These are phyloP conservation scores for Globisporangium cylindrosporum DNA, from an alignment of 352 stramenopile species.

Conservation along the genomic window DNA sequence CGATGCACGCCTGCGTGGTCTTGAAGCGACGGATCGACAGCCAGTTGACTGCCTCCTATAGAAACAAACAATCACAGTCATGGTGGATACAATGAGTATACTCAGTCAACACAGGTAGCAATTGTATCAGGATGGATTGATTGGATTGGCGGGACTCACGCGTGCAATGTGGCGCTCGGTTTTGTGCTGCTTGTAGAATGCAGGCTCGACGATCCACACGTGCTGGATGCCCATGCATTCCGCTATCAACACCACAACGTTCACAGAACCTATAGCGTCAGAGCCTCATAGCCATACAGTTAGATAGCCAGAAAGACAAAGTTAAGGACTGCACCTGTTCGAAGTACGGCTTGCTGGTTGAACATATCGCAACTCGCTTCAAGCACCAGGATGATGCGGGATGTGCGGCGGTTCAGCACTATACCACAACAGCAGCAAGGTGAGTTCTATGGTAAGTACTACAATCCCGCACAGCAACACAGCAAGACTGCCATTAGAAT, in stretches of 20 bases:
- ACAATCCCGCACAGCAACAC: neutral
- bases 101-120: neutral
- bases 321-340: conserved; percentile 16
- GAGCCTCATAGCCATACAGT: neutral
- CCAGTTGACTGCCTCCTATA: conserved; percentile 43
- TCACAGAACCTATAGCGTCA: neutral
- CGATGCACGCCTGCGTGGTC: conserved; percentile 62
- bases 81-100: conserved; percentile 3
- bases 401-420: conserved; percentile 35
- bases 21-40: conserved; percentile 76
- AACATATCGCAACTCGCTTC: conserved; percentile 38
- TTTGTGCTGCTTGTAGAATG: conserved; percentile 33
- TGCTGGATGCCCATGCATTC: conserved; percentile 74
- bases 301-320: neutral
- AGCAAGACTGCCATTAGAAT: neutral
- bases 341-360: conserved; percentile 36
- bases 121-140: neutral
- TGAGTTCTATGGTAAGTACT: neutral
- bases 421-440: neutral
- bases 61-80: neutral
- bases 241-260: neutral
- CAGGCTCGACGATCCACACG: conserved; percentile 51
- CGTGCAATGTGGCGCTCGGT: conserved; percentile 26
- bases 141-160: conserved; percentile 5
- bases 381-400: conserved; percentile 37